Base-by-base conservation (phyloP, 495 filamentous ascomycete genomes). In the Neurospora africana region DNA sequence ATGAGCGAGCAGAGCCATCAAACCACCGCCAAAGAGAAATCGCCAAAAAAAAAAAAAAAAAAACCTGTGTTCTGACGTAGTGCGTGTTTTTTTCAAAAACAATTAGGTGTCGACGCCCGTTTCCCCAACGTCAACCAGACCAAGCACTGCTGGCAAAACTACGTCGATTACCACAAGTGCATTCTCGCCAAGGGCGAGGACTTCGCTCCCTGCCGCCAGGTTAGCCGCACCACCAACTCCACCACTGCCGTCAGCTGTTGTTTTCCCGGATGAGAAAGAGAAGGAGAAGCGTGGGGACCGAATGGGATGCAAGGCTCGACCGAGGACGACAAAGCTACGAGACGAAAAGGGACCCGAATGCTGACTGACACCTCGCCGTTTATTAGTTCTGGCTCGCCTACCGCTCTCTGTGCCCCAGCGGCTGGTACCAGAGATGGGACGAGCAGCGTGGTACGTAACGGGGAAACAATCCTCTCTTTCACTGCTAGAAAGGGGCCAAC, bases 101-200 rank as follows among this genome's bases (percentile, higher is more conserved):
- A 76, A 69, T 71, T 82, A 97, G 95, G 95, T 86, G 97, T 96
- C 85, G 96, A 98, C 82, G 96, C 96, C 82, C 95, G 96, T 82
- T 99, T 98, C 87, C 96, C 96, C 76, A 96, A 99, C 88, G 85
- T 88, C 87, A 99, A 99, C 87, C 96, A 99, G 85, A 89, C 88
- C 76, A 90, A 90, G 87, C 88, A 89, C 82, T 98, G 93, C 92
- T 97, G 94, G 94, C 94, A 97, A 80, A 95, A 99, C 88, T 99
- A 99, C 85, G 96, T 99, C 87, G 96, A 99, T 85, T 98, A 99
- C 88, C 90, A 99, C 90, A 99, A 98, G 88, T 99, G 96, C 86
- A 91, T 97, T 82, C 85, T 91, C 81, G 95, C 94, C 82, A 98
- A 98, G 89, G 96, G 96, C 82, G 96, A 99, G 86, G 96, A 98